These are phyloP conservation scores for Taphrina betulina DNA, from an alignment of 1,139 yeast species.

Conservation along the genomic window DNA sequence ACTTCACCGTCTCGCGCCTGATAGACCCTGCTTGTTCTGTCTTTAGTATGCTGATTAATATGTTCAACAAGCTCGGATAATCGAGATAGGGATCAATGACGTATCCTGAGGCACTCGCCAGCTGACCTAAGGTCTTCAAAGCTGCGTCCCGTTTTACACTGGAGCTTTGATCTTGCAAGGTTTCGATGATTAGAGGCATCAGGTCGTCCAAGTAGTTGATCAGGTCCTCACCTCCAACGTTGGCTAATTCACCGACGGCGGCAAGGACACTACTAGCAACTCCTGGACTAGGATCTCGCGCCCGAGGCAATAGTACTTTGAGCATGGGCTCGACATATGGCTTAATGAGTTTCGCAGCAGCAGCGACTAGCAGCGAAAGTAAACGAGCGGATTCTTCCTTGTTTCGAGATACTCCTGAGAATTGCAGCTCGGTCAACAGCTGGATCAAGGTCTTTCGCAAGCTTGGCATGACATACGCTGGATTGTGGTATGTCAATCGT, in stretches of 20 bases:
- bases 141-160: conserved; percentile 87
- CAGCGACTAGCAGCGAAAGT: conserved; percentile 68
- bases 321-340: conserved; percentile 90
- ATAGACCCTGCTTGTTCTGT: conserved; percentile 73
- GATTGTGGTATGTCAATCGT: conserved; percentile 77
- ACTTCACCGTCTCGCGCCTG: conserved; percentile 80
- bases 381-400: conserved; percentile 85
- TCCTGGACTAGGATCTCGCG: conserved; percentile 58
- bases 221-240: conserved; percentile 85
- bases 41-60: conserved; percentile 74
- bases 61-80: conserved; percentile 82
- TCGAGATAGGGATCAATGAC: conserved; percentile 91
- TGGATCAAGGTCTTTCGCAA: conserved; percentile 83
- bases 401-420: conserved; percentile 65
- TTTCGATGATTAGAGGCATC: conserved; percentile 84
- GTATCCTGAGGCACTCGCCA: conserved; percentile 88
- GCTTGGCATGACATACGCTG: conserved; percentile 94
- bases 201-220: conserved; percentile 66
- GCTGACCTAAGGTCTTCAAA: conserved; percentile 77
- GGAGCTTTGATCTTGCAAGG: conserved; percentile 89
- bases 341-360: conserved; percentile 74
- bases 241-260: conserved; percentile 87
- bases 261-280: conserved; percentile 72
- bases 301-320: conserved; percentile 75
- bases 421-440: conserved; percentile 77